A percentile compares a stretch with the other conserved stretches of the same genome.
Conservation (phyloP, 495 filamentous ascomycete genomes). For the Lepraria neglecta region DNA sequence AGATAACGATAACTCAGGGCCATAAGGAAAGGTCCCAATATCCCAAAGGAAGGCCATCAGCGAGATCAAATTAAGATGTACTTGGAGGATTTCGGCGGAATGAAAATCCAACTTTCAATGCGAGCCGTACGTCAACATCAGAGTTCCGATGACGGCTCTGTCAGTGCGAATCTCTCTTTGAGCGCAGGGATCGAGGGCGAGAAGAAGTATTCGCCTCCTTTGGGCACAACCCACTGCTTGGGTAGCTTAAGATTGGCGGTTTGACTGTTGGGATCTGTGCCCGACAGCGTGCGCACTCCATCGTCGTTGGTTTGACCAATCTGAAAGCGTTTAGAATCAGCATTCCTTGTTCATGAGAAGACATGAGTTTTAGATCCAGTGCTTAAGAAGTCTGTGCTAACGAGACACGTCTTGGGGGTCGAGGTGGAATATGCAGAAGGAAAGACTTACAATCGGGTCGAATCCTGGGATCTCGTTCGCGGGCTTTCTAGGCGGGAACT, state of each 20-base stretch:
- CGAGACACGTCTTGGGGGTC: neutral
- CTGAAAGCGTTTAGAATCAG: neutral
- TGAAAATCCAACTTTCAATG: no score
- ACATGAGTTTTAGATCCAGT: no score
- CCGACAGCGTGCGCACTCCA: conserved; percentile 18
- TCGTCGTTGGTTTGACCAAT: conserved; percentile 28
- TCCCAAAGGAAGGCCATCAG: no score
- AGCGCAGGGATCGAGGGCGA: conserved; percentile 25
- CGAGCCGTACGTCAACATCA: neutral
- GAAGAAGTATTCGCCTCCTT: conserved; percentile 34
- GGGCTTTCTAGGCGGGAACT: conserved; percentile 23
- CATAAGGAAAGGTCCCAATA: no score
- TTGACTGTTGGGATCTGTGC: conserved; percentile 24
- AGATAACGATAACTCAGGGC: no score
- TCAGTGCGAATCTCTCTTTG: conserved; percentile 20
- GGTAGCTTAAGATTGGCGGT: conserved; percentile 26
- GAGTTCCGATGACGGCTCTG: neutral
- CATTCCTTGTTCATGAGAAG: neutral
- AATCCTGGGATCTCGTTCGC: conserved; percentile 26
- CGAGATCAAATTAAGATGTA: no score
- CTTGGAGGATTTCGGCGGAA: no score
- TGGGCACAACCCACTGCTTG: conserved; percentile 26
- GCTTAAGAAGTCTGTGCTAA: neutral
- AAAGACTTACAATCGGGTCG: conserved; percentile 30
- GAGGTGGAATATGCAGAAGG: neutral